Percentiles rank a stretch among this genome's conserved stretches.
phyloP scores from a whole-genome alignment of 495 filamentous ascomycete species.

The Penicillium nucicola region DNA sequence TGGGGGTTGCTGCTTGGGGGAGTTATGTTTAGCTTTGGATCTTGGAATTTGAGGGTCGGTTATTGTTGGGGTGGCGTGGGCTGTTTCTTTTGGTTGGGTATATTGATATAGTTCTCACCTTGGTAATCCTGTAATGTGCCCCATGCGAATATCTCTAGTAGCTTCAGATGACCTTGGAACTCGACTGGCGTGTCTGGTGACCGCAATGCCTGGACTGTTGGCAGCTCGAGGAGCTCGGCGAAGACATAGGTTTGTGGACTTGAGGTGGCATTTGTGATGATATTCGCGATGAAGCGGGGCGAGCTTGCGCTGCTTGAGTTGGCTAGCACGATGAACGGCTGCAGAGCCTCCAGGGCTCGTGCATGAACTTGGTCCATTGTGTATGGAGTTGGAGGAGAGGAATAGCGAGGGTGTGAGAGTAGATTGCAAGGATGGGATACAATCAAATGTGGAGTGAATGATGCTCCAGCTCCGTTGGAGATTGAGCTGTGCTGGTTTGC shows the following conservation, averaged over 20 bases:
- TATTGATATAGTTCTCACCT: constrained; percentile 35
- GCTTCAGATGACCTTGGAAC: constrained; percentile 56
- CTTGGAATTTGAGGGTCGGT: not conserved
- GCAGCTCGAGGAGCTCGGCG: constrained; percentile 81
- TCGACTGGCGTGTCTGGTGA: constrained; percentile 44
- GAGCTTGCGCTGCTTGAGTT: constrained; percentile 71
- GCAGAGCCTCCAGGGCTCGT: constrained; percentile 79
- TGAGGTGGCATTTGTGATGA: constrained; percentile 84
- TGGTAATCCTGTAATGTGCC: constrained; percentile 82
- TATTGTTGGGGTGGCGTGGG: not conserved
- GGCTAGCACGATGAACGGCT: constrained; percentile 85
- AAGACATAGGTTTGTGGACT: constrained; percentile 90
- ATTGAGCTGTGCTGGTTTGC: constrained; percentile 19
- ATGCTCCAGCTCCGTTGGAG: constrained; percentile 1
- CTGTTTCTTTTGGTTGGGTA: not conserved
- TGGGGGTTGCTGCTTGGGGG: constrained; percentile 39
- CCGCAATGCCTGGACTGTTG: constrained; percentile 73
- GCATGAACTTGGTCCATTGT: constrained; percentile 73
- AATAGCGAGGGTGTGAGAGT: not conserved
- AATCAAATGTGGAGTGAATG: constrained; percentile 9
- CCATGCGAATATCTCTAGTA: constrained; percentile 91
- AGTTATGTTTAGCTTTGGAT: constrained; percentile 3
- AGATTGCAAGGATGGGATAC: constrained; percentile 7
- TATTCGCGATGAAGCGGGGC: constrained; percentile 77
- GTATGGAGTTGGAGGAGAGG: not conserved